A percentile compares a stretch with the other conserved stretches of the same genome.
Evolutionary conservation across 495 filamentous ascomycete genomes (phyloP).

Genomic region (Daldinia decipiens): DNA sequence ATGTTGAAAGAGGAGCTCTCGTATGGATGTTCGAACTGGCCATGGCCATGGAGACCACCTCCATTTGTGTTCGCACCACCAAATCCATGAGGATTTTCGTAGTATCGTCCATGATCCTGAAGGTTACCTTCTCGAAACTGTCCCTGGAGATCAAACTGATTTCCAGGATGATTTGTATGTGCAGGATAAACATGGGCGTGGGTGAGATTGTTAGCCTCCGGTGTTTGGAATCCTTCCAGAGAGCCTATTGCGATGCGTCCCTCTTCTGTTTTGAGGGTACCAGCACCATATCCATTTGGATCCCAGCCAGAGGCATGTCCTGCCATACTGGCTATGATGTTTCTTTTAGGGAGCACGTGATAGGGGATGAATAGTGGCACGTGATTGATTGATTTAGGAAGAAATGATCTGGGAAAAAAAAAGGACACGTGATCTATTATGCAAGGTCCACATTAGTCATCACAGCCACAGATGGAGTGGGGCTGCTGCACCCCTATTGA

Average conservation of each 20-base stretch:
- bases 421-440: not conserved
- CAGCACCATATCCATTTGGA: not conserved
- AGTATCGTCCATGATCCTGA: not conserved
- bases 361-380: not conserved
- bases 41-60: constrained; percentile 20
- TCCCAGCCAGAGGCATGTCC: not conserved
- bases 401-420: too few relatives aligned
- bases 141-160: not conserved
- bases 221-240: not conserved
- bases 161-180: not conserved
- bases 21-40: constrained; percentile 5
- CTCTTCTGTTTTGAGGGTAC: not conserved
- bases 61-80: not conserved
- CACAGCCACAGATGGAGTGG: not conserved
- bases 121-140: not conserved
- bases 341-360: not conserved
- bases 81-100: not conserved
- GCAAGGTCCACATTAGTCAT: not conserved
- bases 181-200: not conserved
- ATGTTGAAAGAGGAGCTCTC: not conserved
- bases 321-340: not conserved
- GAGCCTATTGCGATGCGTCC: not conserved
- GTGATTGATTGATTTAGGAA: not conserved
- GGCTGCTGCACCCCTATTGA: not conserved
- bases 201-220: not conserved